These are phyloP conservation scores for Atkinsonella hypoxylon DNA, from an alignment of 2,329 filamentous ascomycete species.

Conservation along the genomic window DNA sequence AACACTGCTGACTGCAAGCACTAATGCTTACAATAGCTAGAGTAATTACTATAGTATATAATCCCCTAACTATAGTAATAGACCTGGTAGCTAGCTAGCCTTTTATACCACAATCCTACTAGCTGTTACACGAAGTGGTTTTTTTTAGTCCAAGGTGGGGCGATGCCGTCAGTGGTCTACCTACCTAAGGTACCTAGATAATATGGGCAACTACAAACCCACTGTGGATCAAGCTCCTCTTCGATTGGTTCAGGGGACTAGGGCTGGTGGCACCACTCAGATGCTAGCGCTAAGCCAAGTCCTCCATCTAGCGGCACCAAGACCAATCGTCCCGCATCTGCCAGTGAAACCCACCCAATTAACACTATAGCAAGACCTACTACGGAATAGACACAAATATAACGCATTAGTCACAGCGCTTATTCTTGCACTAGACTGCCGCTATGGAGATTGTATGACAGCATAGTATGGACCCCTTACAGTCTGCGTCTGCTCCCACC, in stretches of 20 bases:
- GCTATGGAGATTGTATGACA: neutral
- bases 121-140: no score
- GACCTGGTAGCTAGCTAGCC: no score
- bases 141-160: conserved; percentile 4
- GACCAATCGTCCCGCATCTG: neutral
- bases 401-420: neutral
- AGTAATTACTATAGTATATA: no score
- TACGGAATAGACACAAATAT: neutral
- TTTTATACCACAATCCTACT: no score
- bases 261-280: no score
- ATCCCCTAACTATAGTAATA: no score
- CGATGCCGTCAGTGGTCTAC: neutral
- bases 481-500: neutral
- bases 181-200: no score
- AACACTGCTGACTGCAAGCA: no score
- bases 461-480: neutral
- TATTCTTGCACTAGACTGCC: neutral
- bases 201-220: no score
- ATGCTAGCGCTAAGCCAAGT: neutral
- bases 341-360: neutral
- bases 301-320: neutral
- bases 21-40: no score
- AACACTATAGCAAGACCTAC: neutral
- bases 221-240: no score
- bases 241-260: neutral